Conservation (phyloP, 257 asterid species). For the Agastache rugosa region DNA sequence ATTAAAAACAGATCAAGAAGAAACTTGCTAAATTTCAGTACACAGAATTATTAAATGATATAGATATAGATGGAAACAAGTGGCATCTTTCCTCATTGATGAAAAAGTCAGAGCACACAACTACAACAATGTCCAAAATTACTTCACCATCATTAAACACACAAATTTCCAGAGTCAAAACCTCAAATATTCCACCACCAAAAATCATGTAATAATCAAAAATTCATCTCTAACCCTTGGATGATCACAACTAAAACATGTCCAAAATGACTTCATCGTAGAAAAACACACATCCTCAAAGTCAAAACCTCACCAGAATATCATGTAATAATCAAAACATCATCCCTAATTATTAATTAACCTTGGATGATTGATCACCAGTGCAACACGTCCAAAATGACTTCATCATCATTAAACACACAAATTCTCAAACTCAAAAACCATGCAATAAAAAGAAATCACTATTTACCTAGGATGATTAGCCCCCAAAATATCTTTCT, state of each 20-base stretch:
- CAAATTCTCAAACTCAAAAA: slow-evolving; percentile 27
- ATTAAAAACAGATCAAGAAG: not conserved
- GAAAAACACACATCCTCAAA: slow-evolving; percentile 25
- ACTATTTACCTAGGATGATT: slow-evolving; percentile 71
- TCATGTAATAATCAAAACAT: not conserved
- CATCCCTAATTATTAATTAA: slow-evolving; percentile 54
- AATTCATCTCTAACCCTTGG: slow-evolving; percentile 65
- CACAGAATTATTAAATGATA: not conserved
- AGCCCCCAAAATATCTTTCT: slow-evolving; percentile 83
- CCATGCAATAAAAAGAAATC: not conserved
- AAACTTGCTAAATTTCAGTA: slow-evolving; percentile 19
- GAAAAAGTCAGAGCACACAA: slow-evolving; percentile 9
- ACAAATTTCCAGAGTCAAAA: slow-evolving; percentile 3
- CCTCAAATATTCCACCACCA: not conserved
- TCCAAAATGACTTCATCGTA: not conserved
- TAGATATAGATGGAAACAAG: not conserved
- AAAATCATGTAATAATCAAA: not conserved
- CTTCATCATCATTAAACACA: slow-evolving; percentile 2
- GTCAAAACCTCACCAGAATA: slow-evolving; percentile 10
- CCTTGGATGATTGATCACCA: slow-evolving; percentile 55
- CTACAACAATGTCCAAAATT: not conserved
- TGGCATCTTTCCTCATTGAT: slow-evolving; percentile 6
- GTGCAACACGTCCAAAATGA: not conserved
- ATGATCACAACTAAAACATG: slow-evolving; percentile 27
- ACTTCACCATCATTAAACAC: not conserved